Conservation (phyloP, 2,329 filamentous ascomycete genomes). For the Colletotrichum sublineola region DNA sequence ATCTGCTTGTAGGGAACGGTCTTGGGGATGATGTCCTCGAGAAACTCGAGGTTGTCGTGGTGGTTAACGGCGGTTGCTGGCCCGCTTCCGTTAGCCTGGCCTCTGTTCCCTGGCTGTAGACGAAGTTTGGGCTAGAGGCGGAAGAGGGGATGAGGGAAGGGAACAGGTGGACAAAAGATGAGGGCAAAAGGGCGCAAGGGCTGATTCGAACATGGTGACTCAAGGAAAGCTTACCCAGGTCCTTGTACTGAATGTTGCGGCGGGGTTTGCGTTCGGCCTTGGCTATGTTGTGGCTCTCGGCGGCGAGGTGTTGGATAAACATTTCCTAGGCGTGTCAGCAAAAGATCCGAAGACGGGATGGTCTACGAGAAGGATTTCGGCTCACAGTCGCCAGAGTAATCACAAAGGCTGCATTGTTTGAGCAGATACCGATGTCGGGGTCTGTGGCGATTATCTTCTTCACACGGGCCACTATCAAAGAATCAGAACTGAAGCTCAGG, state of each 20-base stretch:
- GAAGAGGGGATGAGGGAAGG: background rate
- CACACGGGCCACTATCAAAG: conserved; percentile 82
- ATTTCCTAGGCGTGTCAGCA: conserved; percentile 75
- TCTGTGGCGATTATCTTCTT: conserved; percentile 96
- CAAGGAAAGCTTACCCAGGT: conserved; percentile 74
- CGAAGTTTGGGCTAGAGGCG: background rate
- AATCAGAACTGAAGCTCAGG: conserved; percentile 26
- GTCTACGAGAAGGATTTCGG: background rate
- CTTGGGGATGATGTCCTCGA: conserved; percentile 90
- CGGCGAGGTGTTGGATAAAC: conserved; percentile 92
- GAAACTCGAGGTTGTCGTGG: conserved; percentile 94
- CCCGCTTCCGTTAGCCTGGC: conserved; percentile 24
- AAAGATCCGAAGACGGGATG: background rate
- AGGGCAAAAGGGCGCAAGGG: background rate
- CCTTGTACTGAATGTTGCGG: conserved; percentile 95
- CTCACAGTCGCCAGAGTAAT: conserved; percentile 88
- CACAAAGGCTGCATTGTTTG: conserved; percentile 93
- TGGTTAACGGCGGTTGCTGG: conserved; percentile 86
- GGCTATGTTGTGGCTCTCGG: conserved; percentile 87
- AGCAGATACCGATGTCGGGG: conserved; percentile 86
- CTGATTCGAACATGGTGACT: background rate
- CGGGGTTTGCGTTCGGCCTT: conserved; percentile 93
- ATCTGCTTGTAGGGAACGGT: conserved; percentile 85
- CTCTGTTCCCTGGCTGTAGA: conserved; percentile 18
- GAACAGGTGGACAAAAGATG: background rate